Conservation (phyloP, 371 early-diverging fungal species). For the Umbelopsis sp. region DNA sequence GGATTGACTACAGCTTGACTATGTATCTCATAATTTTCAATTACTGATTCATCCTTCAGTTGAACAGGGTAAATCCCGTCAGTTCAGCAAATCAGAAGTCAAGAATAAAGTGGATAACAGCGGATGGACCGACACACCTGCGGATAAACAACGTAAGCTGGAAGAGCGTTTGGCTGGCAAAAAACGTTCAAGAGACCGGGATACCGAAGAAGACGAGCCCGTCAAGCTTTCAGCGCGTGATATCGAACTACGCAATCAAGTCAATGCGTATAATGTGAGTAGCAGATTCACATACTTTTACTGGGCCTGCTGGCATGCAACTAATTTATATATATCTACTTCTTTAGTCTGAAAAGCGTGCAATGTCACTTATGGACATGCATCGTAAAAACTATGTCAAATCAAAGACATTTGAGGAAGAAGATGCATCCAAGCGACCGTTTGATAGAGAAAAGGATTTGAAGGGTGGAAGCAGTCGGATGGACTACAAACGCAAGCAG, state of each 20-base stretch:
- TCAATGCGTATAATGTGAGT: constrained; percentile 38
- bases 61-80: constrained; percentile 32
- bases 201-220: constrained; percentile 17
- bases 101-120: constrained; percentile 42
- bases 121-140: constrained; percentile 68
- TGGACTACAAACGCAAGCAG: constrained; percentile 52
- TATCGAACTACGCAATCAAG: constrained; percentile 22
- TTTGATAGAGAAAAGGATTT: constrained; percentile 65
- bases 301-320: background rate
- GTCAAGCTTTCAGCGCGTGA: constrained; percentile 23
- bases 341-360: constrained; percentile 40
- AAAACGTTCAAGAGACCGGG: constrained; percentile 19
- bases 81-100: constrained; percentile 37
- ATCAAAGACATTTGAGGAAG: constrained; percentile 39
- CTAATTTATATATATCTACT: background rate
- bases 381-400: constrained; percentile 46
- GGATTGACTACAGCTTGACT: background rate
- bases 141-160: constrained; percentile 49
- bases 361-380: constrained; percentile 54
- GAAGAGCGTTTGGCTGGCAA: constrained; percentile 25
- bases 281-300: no score
- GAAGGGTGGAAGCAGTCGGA: constrained; percentile 35
- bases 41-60: constrained; percentile 20
- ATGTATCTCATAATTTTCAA: background rate
- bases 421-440: constrained; percentile 54